These are phyloP conservation scores for Sclerotiophoma versabilis DNA, from an alignment of 2,329 filamentous ascomycete species.

Conservation along the genomic window DNA sequence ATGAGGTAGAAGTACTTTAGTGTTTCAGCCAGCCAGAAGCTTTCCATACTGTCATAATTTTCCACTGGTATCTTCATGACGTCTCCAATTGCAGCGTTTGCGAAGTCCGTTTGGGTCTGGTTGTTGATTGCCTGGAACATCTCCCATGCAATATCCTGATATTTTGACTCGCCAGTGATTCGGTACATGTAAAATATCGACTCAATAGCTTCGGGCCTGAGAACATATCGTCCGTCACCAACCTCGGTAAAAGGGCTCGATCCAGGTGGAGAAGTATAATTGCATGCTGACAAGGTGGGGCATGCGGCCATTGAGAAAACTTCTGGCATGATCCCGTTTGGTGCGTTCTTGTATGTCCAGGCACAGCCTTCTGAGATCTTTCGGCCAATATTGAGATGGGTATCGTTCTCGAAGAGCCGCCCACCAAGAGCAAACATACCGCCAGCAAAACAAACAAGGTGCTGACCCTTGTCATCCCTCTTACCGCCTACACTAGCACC, in stretches of 20 bases:
- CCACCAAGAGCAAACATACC: slow-evolving; percentile 68
- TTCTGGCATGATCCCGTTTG: slow-evolving; percentile 68
- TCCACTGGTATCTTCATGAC: slow-evolving; percentile 51
- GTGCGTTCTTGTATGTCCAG: slow-evolving; percentile 65
- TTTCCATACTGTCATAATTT: slow-evolving; percentile 54
- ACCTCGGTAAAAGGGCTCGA: slow-evolving; percentile 51
- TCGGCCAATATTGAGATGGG: slow-evolving; percentile 62
- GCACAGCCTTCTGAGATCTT: slow-evolving; percentile 67
- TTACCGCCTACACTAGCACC: slow-evolving; percentile 48
- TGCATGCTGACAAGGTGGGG: slow-evolving; percentile 48
- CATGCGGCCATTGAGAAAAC: slow-evolving; percentile 56
- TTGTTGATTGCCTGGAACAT: slow-evolving; percentile 56
- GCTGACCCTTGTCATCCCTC: slow-evolving; percentile 59
- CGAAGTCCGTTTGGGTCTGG: slow-evolving; percentile 52
- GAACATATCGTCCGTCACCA: slow-evolving; percentile 54
- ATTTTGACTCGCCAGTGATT: slow-evolving; percentile 61
- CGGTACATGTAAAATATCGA: slow-evolving; percentile 67
- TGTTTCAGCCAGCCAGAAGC: slow-evolving; percentile 59
- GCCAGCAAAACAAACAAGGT: slow-evolving; percentile 66
- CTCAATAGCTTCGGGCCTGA: slow-evolving; percentile 65
- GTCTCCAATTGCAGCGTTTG: slow-evolving; percentile 54
- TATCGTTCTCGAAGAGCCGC: slow-evolving; percentile 60
- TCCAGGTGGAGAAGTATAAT: slow-evolving; percentile 49
- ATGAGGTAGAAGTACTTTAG: slow-evolving; percentile 59
- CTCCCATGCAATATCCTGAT: slow-evolving; percentile 56